Evolutionary conservation across 768 basidiomycete genomes (phyloP).

Genomic region (Mycena sanguinolenta): DNA sequence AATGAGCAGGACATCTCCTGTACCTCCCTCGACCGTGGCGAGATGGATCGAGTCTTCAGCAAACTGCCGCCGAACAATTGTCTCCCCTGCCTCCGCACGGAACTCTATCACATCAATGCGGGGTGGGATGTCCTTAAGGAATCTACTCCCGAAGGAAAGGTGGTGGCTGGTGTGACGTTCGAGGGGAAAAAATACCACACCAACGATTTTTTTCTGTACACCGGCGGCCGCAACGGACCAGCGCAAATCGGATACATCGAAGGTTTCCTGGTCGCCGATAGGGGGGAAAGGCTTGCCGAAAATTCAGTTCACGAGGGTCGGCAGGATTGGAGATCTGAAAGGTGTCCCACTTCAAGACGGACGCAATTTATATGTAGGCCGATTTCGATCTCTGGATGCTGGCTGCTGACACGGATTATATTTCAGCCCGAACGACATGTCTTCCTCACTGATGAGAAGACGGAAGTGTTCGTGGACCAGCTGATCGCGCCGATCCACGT

Average conservation of each 20-base stretch:
- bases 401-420: background rate
- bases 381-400: background rate
- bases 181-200: conserved; percentile 67
- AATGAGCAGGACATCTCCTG: conserved; percentile 61
- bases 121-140: conserved; percentile 42
- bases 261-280: conserved; percentile 43
- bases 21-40: conserved; percentile 52
- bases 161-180: conserved; percentile 58
- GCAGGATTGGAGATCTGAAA: conserved; percentile 60
- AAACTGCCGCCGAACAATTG: conserved; percentile 66
- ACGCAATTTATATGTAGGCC: conserved; percentile 18
- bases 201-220: conserved; percentile 71
- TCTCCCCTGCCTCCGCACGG: conserved; percentile 55
- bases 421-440: conserved; percentile 65
- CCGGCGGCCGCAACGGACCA: conserved; percentile 59
- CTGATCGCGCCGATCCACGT: conserved; percentile 53
- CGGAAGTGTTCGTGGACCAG: conserved; percentile 47
- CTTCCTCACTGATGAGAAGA: conserved; percentile 66
- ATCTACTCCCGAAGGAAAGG: conserved; percentile 43
- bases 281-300: conserved; percentile 35
- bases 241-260: conserved; percentile 70
- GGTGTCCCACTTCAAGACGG: conserved; percentile 32
- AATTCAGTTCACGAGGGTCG: conserved; percentile 60
- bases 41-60: conserved; percentile 39
- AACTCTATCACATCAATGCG: conserved; percentile 48